phyloP scores from a whole-genome alignment of 306 rosid species.

The Medicago lupulina region DNA sequence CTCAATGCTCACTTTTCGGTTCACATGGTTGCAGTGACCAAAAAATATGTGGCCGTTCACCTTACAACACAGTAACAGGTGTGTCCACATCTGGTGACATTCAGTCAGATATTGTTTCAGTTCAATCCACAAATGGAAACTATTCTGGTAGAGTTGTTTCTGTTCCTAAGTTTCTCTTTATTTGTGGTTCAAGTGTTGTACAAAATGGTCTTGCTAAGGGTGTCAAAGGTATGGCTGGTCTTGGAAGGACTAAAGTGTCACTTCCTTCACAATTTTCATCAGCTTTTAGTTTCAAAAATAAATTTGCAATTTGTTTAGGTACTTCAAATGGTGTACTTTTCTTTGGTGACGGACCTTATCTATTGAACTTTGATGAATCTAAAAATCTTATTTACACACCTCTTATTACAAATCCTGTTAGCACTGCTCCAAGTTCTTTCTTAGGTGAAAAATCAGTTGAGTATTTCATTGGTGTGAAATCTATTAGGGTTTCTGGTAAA shows the following conservation, averaged over 20 bases:
- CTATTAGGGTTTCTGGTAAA: slow-evolving; percentile 50
- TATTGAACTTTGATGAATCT: slow-evolving; percentile 44
- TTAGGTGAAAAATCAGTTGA: slow-evolving; percentile 55
- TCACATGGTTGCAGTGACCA: slow-evolving; percentile 28
- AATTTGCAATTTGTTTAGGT: slow-evolving; percentile 64
- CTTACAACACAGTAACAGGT: slow-evolving; percentile 46
- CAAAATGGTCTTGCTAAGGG: slow-evolving; percentile 54
- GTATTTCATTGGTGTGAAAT: slow-evolving; percentile 63
- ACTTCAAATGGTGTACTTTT: slow-evolving; percentile 48
- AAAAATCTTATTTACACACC: slow-evolving; percentile 61
- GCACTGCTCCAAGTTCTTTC: slow-evolving; percentile 34
- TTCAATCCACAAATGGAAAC: slow-evolving; percentile 55
- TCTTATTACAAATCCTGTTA: slow-evolving; percentile 55
- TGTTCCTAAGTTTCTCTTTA: slow-evolving; percentile 51
- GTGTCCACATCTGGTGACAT: slow-evolving; percentile 44
- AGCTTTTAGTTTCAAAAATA: slow-evolving; percentile 49
- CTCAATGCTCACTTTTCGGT: slow-evolving; percentile 55
- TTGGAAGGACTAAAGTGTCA: slow-evolving; percentile 52
- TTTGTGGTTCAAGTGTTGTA: slow-evolving; percentile 50
- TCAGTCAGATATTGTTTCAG: slow-evolving; percentile 46
- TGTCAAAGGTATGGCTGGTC: slow-evolving; percentile 67
- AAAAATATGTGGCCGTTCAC: slow-evolving; percentile 38
- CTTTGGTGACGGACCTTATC: slow-evolving; percentile 61
- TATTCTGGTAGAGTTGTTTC: slow-evolving; percentile 42
- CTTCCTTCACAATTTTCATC: slow-evolving; percentile 57